Evolutionary conservation across 2,329 filamentous ascomycete genomes (phyloP), one percentile per base, ranked within the genome.

Genomic region (Paradendryphiella salina): DNA sequence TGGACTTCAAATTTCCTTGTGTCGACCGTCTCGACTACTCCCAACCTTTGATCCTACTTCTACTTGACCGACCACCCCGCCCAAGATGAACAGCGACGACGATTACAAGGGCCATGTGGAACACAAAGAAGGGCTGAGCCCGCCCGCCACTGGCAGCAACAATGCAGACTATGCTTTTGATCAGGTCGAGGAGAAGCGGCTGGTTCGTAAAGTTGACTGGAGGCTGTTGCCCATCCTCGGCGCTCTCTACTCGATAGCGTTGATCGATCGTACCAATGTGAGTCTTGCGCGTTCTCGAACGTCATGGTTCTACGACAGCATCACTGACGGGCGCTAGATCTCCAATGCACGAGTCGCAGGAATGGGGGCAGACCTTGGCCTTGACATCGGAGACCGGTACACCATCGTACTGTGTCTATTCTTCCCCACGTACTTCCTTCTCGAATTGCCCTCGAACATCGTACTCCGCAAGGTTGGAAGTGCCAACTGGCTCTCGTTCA

Each of bases 171-270:
- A 57, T 34, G 50, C 48, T 9, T 50, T 46, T 23, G 57, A 58
- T 23, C 51, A 54, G 10, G 46, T 61, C 17, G 56, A 62, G 6
- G 57, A 63, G 40, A 64, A 60, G 48, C 54, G 50, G 18, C 18
- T 67, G 8, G 21, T 65, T n/a, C 64, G 64, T 6, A 69, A 66
- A 14, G 53, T 73, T 20, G 75, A 76, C 50, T 62, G 66, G 50
- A 66, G 73, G 20, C 63, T 76, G 1, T 61, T 77, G 5, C 73
- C 73, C 5, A 75, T 76, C 5, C 56, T 76, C 1, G 72, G 69
- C 2, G 54, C 71, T 2, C 57, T 75, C 18, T 75, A 75, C 46
- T 73, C 69, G 3, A 69, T 75, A 17, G 64, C 71, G 1, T 57
- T 72, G 2, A 67, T 75, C 41, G 73, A 75, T 37, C 67, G 72